Base-by-base conservation (phyloP, 2,329 filamentous ascomycete genomes). In the Dactylellina drechsleri region DNA sequence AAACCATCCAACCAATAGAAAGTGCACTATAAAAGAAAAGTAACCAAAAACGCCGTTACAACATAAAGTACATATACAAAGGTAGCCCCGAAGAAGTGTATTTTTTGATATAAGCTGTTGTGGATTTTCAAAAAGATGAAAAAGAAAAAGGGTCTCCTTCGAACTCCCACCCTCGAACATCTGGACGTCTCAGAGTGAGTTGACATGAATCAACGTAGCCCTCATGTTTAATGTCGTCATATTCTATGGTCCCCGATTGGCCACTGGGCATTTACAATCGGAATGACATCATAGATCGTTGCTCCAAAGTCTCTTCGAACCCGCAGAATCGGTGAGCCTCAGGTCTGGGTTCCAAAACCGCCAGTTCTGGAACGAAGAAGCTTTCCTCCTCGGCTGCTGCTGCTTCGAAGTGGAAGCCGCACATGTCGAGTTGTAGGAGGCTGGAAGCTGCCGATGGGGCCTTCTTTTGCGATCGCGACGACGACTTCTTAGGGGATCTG, bases 221-320 rank as follows among this genome's bases (percentile, higher is more conserved):
- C 28, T 60, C 36, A 60, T 36, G 36, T 58, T 36, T 43, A 28
- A 16, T 13, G 36, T 47, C 16, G 15, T 47, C 43, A 47, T 47
- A 18, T 47, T 47, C 15, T 12, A 15, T 47, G 43, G 13, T 47
- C 5, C 43, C 41, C 23, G 40, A 31, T 43, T 47, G 26, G 23
- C 57, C 56, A 56, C 15, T 15, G 26, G 60, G 8, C 16, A 43
- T 53, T 56, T 74, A 75, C 71, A 75, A 68, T 59, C 57, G 64
- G 45, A 75, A 75, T n/a, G 71, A 64, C n/a, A 65, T 31, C 71
- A 75, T 75, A 7, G 71, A 67, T 8, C 71, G 45, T 43, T 75
- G 71, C 47, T 75, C 71, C 23, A 75, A 40, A 23, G 64, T 75
- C 40, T 75, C 71, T 52, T 75, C 71, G 64, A 75, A 75, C 15